A percentile compares a stretch with the other conserved stretches of the same genome.
Conservation (phyloP, 1,139 yeast species). For the Yarrowia galli region DNA sequence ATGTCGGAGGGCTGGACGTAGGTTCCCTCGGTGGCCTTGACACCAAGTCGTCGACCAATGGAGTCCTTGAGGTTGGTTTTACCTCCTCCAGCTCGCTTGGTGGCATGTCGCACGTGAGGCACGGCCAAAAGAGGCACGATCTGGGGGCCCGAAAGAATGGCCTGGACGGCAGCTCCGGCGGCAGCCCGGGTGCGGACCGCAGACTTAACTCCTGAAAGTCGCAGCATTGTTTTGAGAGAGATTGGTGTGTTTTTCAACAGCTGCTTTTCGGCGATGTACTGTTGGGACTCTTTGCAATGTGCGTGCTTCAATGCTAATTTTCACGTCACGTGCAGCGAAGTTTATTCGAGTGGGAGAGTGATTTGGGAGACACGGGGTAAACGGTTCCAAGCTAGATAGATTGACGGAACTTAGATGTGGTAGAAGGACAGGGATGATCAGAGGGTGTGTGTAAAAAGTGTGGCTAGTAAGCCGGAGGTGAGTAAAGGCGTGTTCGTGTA, state of each 20-base stretch:
- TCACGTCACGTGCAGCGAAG: constrained; percentile 14
- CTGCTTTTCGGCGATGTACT: not conserved
- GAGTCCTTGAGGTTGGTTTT: constrained; percentile 93
- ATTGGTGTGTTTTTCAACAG: not conserved
- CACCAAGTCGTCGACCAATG: constrained; percentile 93
- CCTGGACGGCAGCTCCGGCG: not conserved
- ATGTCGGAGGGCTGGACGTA: constrained; percentile 81
- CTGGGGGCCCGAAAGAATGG: not conserved
- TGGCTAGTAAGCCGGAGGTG: no score
- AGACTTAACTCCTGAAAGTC: constrained; percentile 30
- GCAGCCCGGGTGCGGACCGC: constrained; percentile 21
- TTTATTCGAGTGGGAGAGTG: not conserved
- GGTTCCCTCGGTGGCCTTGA: constrained; percentile 81
- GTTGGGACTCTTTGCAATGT: constrained; percentile 4
- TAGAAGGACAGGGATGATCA: no score
- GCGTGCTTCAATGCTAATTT: constrained; percentile 6
- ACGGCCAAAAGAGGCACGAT: constrained; percentile 48
- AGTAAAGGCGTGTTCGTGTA: no score
- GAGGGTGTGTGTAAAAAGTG: no score
- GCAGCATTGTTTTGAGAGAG: constrained; percentile 11
- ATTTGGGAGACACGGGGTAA: not conserved
- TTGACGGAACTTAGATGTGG: not conserved
- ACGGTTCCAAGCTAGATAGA: not conserved
- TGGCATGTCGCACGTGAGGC: constrained; percentile 76
- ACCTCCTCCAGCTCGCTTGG: constrained; percentile 93